These are phyloP conservation scores for Thelephora terrestris DNA, from an alignment of 1,284 basidiomycete species.

Conservation along the genomic window DNA sequence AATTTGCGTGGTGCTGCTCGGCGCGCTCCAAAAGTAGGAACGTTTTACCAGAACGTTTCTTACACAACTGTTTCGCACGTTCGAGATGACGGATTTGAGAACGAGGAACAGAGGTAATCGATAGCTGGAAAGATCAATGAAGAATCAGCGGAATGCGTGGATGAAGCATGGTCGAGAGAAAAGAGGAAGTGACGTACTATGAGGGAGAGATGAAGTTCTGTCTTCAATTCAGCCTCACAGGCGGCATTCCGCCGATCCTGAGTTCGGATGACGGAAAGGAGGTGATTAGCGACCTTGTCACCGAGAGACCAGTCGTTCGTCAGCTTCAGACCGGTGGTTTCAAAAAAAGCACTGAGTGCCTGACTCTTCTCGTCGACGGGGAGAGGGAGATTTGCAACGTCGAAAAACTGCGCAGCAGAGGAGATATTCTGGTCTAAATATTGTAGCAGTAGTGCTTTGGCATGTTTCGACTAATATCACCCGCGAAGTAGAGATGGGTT, in stretches of 20 bases:
- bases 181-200: neutral
- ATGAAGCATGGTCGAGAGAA: neutral
- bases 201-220: neutral
- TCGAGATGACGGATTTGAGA: neutral
- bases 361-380: neutral
- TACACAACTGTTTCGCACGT: conserved; percentile 1
- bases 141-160: neutral
- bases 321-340: neutral
- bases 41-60: neutral
- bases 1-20: neutral
- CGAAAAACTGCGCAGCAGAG: neutral
- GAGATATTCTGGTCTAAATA: neutral
- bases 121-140: neutral
- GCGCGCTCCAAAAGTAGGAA: neutral
- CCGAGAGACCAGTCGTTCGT: neutral
- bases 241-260: neutral
- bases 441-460: neutral
- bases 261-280: neutral
- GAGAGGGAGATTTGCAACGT: neutral
- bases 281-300: neutral
- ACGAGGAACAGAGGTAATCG: neutral
- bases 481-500: neutral
- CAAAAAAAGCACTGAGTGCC: neutral
- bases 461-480: neutral
- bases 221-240: neutral